Base-by-base conservation (phyloP, 1,139 yeast species). In the Debaryomyces coudertii region DNA sequence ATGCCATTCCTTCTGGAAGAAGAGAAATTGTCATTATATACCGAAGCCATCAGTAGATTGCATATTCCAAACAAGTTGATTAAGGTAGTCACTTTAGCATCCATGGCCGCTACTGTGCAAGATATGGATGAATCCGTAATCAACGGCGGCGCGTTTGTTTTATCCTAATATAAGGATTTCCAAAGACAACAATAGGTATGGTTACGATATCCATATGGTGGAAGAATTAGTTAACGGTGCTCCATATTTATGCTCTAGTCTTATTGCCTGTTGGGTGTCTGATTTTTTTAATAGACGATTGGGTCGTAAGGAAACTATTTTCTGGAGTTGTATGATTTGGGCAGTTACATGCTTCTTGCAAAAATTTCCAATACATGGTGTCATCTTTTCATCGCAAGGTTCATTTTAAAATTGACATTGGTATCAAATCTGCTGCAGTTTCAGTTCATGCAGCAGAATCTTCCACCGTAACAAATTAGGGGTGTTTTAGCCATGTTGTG, bases 41-140 rank as follows among this genome's bases (percentile, higher is more conserved):
- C 76, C 54, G 76, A 72, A 48, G 76, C 82, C 37, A 85, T 86
- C 49, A 82, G 84, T 40, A 79, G 73, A 66, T 85, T 90, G 89
- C 71, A 73, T 47, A 73, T 84, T 42, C 92, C 95, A 0, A 54
- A 56, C 30, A 79, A 80, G 49, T 71, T 89, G 57, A 66, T 83
- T 53, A 80, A n/a, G 52, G 82, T 88, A 44, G 79, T 87, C 46
- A 77, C 87, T 15, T 79, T 88, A 62, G 85, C 90, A 36, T 86
- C 96, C 5, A 80, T 89, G 83, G 90, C 93, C 45, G 96, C 96
- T 16, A 88, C 92, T 7, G 92, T 90, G 31, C 96, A 89, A 65
- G 96, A 96, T 59, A 88, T 89, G 90, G 96, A 89, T 64, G 96
- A 89, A 63, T 78, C 95, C 1, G 96, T 88, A 18, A 79, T 87